Evolutionary conservation across 139 green algal species (phyloP).

Genomic region (Coelastrella sp.): DNA sequence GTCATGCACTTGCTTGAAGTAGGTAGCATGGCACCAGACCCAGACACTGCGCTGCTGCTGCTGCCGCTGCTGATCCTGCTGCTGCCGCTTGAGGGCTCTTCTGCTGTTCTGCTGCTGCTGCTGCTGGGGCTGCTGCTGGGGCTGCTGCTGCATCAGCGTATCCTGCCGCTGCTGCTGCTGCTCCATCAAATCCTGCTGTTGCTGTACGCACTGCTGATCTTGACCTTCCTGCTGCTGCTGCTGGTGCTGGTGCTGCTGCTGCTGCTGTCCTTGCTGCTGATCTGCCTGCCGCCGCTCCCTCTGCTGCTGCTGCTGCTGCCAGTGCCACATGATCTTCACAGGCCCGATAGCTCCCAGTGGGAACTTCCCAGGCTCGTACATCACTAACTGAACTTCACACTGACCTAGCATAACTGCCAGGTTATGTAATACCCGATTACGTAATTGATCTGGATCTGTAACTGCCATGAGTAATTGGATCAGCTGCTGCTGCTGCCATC

Average conservation of each 20-base stretch:
- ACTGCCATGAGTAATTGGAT: slow-evolving; percentile 49
- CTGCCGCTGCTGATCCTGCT: neutral
- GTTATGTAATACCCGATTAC: neutral
- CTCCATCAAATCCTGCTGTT: neutral
- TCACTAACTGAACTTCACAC: slow-evolving; percentile 6
- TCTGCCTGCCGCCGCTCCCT: neutral
- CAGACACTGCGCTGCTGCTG: slow-evolving; percentile 44
- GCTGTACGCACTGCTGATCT: neutral
- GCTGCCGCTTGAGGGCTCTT: neutral
- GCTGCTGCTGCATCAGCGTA: neutral
- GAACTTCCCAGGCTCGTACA: slow-evolving; percentile 2
- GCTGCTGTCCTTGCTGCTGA: slow-evolving; percentile 2
- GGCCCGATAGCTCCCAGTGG: neutral
- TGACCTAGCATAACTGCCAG: neutral
- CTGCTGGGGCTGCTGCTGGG: slow-evolving; percentile 18
- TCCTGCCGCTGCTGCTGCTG: slow-evolving; percentile 9
- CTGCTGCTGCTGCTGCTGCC: slow-evolving; percentile 20
- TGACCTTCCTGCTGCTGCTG: neutral
- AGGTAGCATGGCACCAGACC: slow-evolving; percentile 61
- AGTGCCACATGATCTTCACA: slow-evolving; percentile 24
- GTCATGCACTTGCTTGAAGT: slow-evolving; percentile 42
- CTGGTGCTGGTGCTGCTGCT: neutral
- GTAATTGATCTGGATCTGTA: slow-evolving; percentile 6
- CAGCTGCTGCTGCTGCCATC: slow-evolving; percentile 52
- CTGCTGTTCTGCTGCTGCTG: neutral